Conservation (phyloP, 805 yeast species). For the Ogataea ganodermae region DNA sequence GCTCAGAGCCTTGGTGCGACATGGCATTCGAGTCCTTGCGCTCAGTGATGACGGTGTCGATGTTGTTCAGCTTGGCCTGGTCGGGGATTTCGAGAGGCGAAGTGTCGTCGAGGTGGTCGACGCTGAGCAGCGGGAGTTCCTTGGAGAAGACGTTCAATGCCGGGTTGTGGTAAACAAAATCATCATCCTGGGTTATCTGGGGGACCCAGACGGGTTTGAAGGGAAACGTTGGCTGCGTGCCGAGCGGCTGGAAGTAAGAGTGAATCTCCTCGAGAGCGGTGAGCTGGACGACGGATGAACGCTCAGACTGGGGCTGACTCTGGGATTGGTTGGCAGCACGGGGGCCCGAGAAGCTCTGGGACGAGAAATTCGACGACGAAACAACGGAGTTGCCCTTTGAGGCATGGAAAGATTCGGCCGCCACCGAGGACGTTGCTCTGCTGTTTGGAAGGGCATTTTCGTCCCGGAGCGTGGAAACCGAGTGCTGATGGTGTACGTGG, state of each 20-base stretch:
- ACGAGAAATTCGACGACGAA: constrained; percentile 18
- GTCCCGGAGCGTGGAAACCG: constrained; percentile 19
- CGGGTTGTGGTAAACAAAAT: constrained; percentile 59
- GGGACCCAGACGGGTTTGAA: constrained; percentile 62
- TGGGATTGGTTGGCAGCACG: background rate
- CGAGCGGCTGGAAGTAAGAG: constrained; percentile 27
- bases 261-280: constrained; percentile 31
- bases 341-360: constrained; percentile 4
- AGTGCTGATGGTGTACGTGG: constrained; percentile 15
- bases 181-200: constrained; percentile 54
- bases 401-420: constrained; percentile 4
- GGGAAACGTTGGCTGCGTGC: constrained; percentile 29
- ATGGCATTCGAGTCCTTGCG: constrained; percentile 12
- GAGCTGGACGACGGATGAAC: constrained; percentile 20
- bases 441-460: constrained; percentile 6
- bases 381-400: constrained; percentile 14
- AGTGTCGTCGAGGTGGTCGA: constrained; percentile 38
- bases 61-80: constrained; percentile 23
- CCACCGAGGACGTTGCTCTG: constrained; percentile 3
- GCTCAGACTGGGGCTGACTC: background rate
- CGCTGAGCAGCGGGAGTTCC: constrained; percentile 52
- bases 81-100: constrained; percentile 36
- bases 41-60: constrained; percentile 25
- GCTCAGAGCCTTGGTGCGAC: constrained; percentile 11
- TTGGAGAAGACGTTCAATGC: constrained; percentile 60